Base-by-base conservation (phyloP, 805 yeast species). In the Candida germanica region DNA sequence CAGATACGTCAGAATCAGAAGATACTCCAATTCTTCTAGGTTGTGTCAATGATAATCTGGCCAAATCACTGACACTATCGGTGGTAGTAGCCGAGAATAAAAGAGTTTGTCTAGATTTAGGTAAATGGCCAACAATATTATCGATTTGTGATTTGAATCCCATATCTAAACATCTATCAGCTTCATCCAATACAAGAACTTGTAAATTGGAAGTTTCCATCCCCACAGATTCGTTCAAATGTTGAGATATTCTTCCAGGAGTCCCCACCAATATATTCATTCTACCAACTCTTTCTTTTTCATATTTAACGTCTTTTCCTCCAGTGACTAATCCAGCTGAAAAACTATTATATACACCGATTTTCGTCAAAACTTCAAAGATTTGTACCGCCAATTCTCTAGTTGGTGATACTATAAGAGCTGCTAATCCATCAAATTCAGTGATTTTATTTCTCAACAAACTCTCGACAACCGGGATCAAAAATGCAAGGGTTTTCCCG, bases 281-380 rank as follows among this genome's bases (percentile, higher is more conserved):
- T 47, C 75, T 74, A 0, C 82, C 74, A 6, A 88, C 76, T 54
- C 97, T 75, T 35, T 86, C 95, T 43, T 77, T 75, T 57, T 88
- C 97, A 48, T 72, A 84, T 41, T 77, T 75, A 20, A 84, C 83
- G 54, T 87, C 95, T 54, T 89, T 87, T 25, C 97, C 97, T 33
- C 97, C 97, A 50, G 89, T 88, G 8, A 89, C 91, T 41, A 88
- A 66, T 40, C 96, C 96, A 1, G 96, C 96, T 5, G 94, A 83
- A 42, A 88, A 81, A 3, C 79, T 64, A 47, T 80, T 81, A 47
- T 76, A 69, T 29, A 79, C 75, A 15, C 96, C 97, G 35, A 88
- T 80, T 48, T 80, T 83, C n/a, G 80, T 68, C 42, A 88, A 61
- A 4, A 88, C 96, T 51, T 87, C 95, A 50, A 88, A 88, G 17